Evolutionary conservation across 768 basidiomycete genomes (phyloP), one percentile per base, ranked within the genome.

Genomic region (Mycena venus): DNA sequence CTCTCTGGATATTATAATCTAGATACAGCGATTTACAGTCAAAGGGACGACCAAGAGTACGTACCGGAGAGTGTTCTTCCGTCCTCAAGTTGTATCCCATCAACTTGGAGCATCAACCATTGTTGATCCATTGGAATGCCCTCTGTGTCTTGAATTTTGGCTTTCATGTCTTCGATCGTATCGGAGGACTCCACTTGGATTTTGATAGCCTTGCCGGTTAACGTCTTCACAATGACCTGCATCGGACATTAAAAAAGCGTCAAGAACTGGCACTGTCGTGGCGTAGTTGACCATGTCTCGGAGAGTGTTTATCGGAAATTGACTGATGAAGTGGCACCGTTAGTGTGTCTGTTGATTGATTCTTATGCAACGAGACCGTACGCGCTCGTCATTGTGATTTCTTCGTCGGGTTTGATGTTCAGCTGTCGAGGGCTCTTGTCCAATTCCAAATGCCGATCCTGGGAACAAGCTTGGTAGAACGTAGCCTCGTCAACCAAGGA

Each of bases 331-430:
- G 21, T 21, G 0, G 21, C 11, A 21, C 55, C 21, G 17, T 32
- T 29, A n/a, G 55, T 34, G 3, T 7, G 14, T 4, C 7, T 11
- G 31, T 49, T 7, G 11, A 21, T 34, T 19, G n/a, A 23, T 58
- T 21, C 2, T 5, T 21, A 9, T 10, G 2, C 36, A 1, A 23
- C 2, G 32, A 49, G 23, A 8, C 8, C 44, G 32, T 47, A 63
- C 62, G 42, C 32, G 62, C 62, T 63, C 12, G 29, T n/a, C 62
- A 63, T 63, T n/a, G 17, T 47, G 42, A 63, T 29, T n/a, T 47
- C 9, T 49, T 47, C 42, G 2, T 8, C 14, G 0, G 29, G 29
- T 5, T n/a, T 47, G 21, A 63, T 12, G 14, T 44, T 21, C 61
- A 63, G 23, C 3, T 47, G 14, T 9, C 27, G 29, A 17, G 62